Evolutionary conservation across 2,329 filamentous ascomycete genomes (phyloP), one percentile per base, ranked within the genome.

Genomic region (Hypomyces rosellus): DNA sequence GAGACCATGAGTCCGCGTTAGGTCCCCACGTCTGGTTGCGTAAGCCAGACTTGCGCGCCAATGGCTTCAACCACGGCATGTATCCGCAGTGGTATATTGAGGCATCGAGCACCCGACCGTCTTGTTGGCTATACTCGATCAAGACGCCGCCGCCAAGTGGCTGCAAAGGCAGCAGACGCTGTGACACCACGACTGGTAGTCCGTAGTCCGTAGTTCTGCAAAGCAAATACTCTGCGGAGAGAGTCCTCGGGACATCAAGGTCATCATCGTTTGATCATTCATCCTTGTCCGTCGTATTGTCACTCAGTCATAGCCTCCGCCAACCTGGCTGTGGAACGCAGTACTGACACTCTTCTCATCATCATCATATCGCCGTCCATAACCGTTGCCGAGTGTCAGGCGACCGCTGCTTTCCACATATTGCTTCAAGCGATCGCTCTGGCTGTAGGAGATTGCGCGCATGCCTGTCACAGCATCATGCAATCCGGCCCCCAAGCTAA

Each of bases 291-390:
- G 53, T 61, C 54, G 54, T 49, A 36, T 50, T 25, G 48, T 59
- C 55, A 47, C 64, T 78, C 75, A 78, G 63, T 78, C 76, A 57
- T 77, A 78, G 53, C 76, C 75, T 16, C 77, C 74, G 55, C 89
- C 90, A 59, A 96, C 84, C 70, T 97, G 93, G 73, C 90, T 96
- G 54, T 92, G 91, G 72, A 97, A 99, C 45, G 91, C 91, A 47
- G 93, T 97, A 64, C 89, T 96, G 62, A 97, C 83, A 69, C 92
- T 97, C 71, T 93, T 89, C 63, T 93, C 89, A 65, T 97, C 93
- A 59, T 99, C 93, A 59, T 99, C 93, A 55, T 86, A 82, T 47
- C 75, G 77, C 61, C 85, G 86, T 48, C 81, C 84, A 63, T 81
- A 89, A 47, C 85, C 82, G 65, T 84, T 88, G 55, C 79, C 75